Base-by-base conservation (phyloP, 768 basidiomycete species). In the Psilocybe cyanescens region DNA sequence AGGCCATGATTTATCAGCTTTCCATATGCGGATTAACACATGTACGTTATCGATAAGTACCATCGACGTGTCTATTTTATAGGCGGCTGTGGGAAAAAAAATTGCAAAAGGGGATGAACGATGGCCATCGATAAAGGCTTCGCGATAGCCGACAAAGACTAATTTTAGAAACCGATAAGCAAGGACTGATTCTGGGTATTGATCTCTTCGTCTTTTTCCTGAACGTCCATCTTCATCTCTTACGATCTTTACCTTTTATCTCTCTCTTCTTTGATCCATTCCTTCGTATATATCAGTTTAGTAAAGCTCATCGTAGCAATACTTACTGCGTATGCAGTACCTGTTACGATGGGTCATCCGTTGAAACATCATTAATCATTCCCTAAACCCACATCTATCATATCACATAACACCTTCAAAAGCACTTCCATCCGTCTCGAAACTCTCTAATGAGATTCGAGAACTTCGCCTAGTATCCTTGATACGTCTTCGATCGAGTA, bases 11-110 rank as follows among this genome's bases (percentile, higher is more conserved):
- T 24, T 24, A 24, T 24, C 24, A 24, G 24, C 24, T 24, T 24
- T 24, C 24, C 24, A 24, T 24, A 24, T 24, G 24, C 24, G 24
- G 24, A 24, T 24, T 24, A 24, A 24, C 24, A 24, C 58, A 59
- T 39, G 58, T 53, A 49, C 28, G 11, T 46, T 59, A 59, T 59
- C 58, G 58, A 59, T 59, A 54, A 24, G 24, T 24, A 24, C 24
- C 24, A 24, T 24, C 24, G 24, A 24, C 24, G 24, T 24, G 24
- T 24, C 24, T 2, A 24, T 24, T 24, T 24, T 24, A 24, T 24
- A 24, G 24, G 24, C 24, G 2, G 11, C 33, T 37, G 8, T 3
- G 24, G 5, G 6, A 8, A 29, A 12, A 33, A n/a, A 14, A 24
- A 30, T 1, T 3, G 16, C 57, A 39, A 50, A 58, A 50, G 58